These are phyloP conservation scores for Hymenoscyphus scutula DNA, from an alignment of 2,329 filamentous ascomycete genomes.

Conservation along the genomic window DNA sequence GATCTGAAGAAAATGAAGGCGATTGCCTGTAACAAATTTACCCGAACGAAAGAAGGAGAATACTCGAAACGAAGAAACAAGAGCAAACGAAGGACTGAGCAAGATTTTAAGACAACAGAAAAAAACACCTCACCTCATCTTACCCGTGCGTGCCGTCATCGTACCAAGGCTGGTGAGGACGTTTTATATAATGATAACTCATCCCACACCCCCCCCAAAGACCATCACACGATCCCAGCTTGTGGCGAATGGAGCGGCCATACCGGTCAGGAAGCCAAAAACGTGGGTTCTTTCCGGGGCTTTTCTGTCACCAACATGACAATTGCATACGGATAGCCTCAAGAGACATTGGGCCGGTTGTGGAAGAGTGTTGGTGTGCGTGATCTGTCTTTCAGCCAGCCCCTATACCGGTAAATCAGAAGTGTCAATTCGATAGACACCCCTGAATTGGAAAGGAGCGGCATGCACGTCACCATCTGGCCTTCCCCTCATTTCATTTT, in stretches of 20 bases:
- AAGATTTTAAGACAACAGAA: too few relatives aligned
- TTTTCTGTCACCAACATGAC: not conserved
- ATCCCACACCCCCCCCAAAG: not conserved
- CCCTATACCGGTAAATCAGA: too few relatives aligned
- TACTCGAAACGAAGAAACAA: not conserved
- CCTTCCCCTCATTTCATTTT: too few relatives aligned
- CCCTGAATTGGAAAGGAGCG: too few relatives aligned
- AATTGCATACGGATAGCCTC: too few relatives aligned
- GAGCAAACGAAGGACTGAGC: not conserved
- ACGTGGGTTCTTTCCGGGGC: not conserved
- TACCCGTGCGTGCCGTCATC: too few relatives aligned
- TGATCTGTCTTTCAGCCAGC: too few relatives aligned
- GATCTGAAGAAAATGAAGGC: not conserved
- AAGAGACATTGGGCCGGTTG: too few relatives aligned
- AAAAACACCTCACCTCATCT: too few relatives aligned
- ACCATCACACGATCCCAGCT: not conserved
- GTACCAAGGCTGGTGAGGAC: not conserved
- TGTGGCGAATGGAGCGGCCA: not conserved
- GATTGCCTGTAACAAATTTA: not conserved
- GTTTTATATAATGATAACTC: slow-evolving; percentile 13
- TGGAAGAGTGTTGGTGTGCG: too few relatives aligned
- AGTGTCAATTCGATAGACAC: too few relatives aligned
- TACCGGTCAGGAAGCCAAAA: not conserved
- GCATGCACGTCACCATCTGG: too few relatives aligned
- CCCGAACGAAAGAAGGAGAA: not conserved